Base-by-base conservation (phyloP, 225 moss, liverwort and hornwort genomes). In the Physcomitrium patens region DNA sequence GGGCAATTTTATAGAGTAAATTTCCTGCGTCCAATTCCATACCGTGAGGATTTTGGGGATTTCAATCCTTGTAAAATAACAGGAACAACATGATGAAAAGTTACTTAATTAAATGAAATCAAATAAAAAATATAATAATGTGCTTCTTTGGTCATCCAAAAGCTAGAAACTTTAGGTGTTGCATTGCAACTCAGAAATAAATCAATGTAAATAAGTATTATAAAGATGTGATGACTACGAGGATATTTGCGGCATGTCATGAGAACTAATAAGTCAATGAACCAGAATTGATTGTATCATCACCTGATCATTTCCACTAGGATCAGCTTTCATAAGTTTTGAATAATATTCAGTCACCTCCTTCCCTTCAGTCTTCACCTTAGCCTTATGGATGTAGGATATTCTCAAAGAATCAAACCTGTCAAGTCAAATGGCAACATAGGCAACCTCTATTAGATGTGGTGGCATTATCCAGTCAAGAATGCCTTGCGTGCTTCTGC, bases 281-380 rank as follows among this genome's bases (percentile, higher is more conserved):
- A 28, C n/a, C 57, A 56, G 52, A 52, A 65, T 60, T 53, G 6
- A n/a, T 51, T 59, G n/a, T 23, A 46, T 75, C 57, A 59, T 58
- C 63, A 89, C 88, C 88, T 89, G 88, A 78, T 81, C 85, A n/a
- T 83, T 76, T 51, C 88, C 85, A 69, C 88, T 89, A 42, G 85
- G 85, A 81, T 89, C 88, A 67, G 88, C 83, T 89, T 89, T 89
- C 76, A 89, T 80, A 50, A 89, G 88, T 81, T 89, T 89, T 52
- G 88, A 89, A 63, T 85, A 89, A 68, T 76, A 89, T 31, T 85
- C 81, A 50, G 80, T 83, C 45, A 78, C 65, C 58, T 69, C 72
- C 53, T 74, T 78, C 19, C 53, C 71, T 75, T 74, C 85, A 47
- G 43, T 68, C 70, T 69, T 80, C 70, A 78, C 85, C 74, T 79